A percentile compares a stretch with the other conserved stretches of the same genome.
These are phyloP conservation scores for Colletotrichum caudatum DNA, from an alignment of 2,329 filamentous ascomycete species.

Conservation along the genomic window DNA sequence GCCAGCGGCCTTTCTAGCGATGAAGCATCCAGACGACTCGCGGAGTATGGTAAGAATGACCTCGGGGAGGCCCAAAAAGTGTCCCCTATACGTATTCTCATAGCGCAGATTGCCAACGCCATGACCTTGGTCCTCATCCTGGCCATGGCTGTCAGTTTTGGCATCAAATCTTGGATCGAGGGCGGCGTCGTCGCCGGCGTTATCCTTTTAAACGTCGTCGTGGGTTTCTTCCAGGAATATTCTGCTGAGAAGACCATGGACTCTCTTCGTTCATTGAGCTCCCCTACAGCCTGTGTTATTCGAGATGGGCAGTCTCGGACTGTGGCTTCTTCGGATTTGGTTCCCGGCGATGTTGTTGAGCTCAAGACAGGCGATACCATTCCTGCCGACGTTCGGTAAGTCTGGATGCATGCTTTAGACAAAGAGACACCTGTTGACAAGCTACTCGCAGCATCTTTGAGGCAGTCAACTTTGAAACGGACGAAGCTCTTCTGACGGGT, in stretches of 20 bases:
- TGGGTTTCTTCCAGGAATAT: constrained; percentile 67
- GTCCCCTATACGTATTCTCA: constrained; percentile 66
- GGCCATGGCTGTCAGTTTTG: constrained; percentile 64
- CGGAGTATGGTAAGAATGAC: constrained; percentile 69
- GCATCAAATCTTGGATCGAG: constrained; percentile 65
- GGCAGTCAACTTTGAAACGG: constrained; percentile 67
- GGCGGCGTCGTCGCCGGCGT: constrained; percentile 65
- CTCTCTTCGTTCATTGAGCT: constrained; percentile 61
- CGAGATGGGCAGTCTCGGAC: constrained; percentile 61
- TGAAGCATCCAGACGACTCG: constrained; percentile 64
- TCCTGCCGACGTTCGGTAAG: constrained; percentile 54
- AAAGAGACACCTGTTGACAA: constrained; percentile 53
- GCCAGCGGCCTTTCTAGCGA: constrained; percentile 62
- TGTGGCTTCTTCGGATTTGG: constrained; percentile 65
- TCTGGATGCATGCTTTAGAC: neutral
- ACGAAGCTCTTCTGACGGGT: constrained; percentile 72
- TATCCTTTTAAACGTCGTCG: constrained; percentile 64
- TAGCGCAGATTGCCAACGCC: constrained; percentile 69
- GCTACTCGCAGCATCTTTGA: constrained; percentile 55
- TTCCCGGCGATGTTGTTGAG: constrained; percentile 69
- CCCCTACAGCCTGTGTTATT: constrained; percentile 62
- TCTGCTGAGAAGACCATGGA: constrained; percentile 66
- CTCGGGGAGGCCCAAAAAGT: constrained; percentile 62
- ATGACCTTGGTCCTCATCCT: constrained; percentile 67
- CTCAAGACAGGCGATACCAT: constrained; percentile 61